Conservation (phyloP, 108 stramenopile genomes). For the Tribonema minus region DNA sequence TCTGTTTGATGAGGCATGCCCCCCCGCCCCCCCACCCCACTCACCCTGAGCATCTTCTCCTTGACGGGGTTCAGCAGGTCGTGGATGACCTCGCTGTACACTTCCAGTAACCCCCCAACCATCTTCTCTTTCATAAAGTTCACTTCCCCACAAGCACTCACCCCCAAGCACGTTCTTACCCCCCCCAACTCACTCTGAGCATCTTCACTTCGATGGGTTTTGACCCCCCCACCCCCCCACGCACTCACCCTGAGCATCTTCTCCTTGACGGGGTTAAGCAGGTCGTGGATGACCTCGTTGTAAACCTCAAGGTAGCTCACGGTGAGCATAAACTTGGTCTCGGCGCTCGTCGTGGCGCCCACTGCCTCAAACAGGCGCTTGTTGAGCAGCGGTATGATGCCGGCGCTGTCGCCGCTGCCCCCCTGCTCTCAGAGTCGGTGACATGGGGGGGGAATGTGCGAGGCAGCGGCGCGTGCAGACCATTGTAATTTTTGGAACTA, state of each 20-base stretch:
- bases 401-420: constrained; percentile 13
- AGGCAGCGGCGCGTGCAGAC: background rate
- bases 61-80: constrained; percentile 78
- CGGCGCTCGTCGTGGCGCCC: background rate
- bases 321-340: constrained; percentile 70
- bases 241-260: constrained; percentile 7
- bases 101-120: no score
- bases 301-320: constrained; percentile 97
- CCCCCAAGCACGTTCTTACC: no score
- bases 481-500: background rate
- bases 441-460: background rate
- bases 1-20: no score
- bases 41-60: constrained; percentile 33
- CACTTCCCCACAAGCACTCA: no score
- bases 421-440: constrained; percentile 55
- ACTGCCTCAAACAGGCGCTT: constrained; percentile 39
- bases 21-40: no score
- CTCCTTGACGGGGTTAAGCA: constrained; percentile 69
- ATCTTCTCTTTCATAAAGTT: no score
- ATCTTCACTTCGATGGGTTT: no score
- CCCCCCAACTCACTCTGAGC: no score
- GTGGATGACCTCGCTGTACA: constrained; percentile 97
- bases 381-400: constrained; percentile 58
- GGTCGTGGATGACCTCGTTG: constrained; percentile 96
- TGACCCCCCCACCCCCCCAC: no score